These are phyloP conservation scores for Aspergillus phoenicis DNA, from an alignment of 2,329 filamentous ascomycete genomes.

Conservation along the genomic window DNA sequence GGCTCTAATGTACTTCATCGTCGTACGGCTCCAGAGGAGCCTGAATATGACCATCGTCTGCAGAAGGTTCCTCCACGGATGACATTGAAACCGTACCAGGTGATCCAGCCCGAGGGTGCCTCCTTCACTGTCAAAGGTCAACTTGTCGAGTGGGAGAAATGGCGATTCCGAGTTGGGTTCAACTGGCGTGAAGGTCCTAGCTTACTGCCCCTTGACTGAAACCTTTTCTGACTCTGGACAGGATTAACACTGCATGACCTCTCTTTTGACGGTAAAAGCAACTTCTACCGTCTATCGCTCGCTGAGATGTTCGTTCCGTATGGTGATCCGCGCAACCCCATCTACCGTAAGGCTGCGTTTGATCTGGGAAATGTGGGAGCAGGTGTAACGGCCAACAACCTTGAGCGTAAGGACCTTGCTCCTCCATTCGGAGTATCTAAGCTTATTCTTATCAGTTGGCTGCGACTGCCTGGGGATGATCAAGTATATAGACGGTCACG, in stretches of 20 bases:
- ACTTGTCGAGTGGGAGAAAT: slow-evolving; percentile 46
- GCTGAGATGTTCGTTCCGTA: slow-evolving; percentile 52
- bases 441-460: slow-evolving; percentile 24
- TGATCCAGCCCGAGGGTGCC: slow-evolving; percentile 41
- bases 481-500: slow-evolving; percentile 47
- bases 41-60: slow-evolving; percentile 38
- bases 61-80: slow-evolving; percentile 27
- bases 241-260: slow-evolving; percentile 39
- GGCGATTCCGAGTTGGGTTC: slow-evolving; percentile 47
- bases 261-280: slow-evolving; percentile 39
- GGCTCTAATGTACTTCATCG: neutral
- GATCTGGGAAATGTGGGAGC: slow-evolving; percentile 49
- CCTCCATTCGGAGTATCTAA: neutral
- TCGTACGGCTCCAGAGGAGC: slow-evolving; percentile 28
- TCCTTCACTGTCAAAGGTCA: slow-evolving; percentile 38
- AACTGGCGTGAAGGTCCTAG: slow-evolving; percentile 49
- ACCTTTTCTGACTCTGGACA: neutral
- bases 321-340: slow-evolving; percentile 45
- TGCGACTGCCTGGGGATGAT: slow-evolving; percentile 46
- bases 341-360: slow-evolving; percentile 47
- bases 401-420: slow-evolving; percentile 20
- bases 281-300: slow-evolving; percentile 48
- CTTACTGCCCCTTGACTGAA: neutral
- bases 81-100: slow-evolving; percentile 39
- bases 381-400: slow-evolving; percentile 48